These are phyloP conservation scores for Neodidymelliopsis sp. DNA, from an alignment of 2,329 filamentous ascomycete genomes.

Conservation along the genomic window DNA sequence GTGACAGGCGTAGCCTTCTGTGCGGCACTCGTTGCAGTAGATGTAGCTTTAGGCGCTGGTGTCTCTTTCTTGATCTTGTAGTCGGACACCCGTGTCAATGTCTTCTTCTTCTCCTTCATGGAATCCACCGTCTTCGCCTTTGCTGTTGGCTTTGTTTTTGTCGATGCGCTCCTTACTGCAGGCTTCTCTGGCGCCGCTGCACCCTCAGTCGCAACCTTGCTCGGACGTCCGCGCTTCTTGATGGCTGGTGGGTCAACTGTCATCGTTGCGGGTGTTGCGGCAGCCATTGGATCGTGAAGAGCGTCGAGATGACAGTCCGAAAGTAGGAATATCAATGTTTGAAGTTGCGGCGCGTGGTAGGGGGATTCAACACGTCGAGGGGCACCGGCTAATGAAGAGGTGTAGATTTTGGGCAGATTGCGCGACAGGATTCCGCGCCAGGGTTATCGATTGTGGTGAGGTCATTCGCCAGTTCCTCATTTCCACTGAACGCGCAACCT, in stretches of 20 bases:
- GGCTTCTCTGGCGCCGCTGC: conserved; percentile 25
- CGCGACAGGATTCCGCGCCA: conserved; percentile 12
- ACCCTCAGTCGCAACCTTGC: conserved; percentile 38
- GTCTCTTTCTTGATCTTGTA: conserved; percentile 21
- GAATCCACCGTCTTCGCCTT: conserved; percentile 23
- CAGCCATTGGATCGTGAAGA: conserved; percentile 6
- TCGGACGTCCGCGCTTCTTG: conserved; percentile 46
- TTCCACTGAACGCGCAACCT: conserved; percentile 9
- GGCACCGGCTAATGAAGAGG: conserved; percentile 16
- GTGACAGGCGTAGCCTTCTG: conserved; percentile 36
- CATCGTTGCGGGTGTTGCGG: conserved; percentile 20
- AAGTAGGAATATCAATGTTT: background rate
- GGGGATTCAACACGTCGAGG: conserved; percentile 25
- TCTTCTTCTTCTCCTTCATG: conserved; percentile 25
- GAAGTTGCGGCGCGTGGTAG: conserved; percentile 22
- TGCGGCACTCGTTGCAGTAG: conserved; percentile 7
- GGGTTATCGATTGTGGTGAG: conserved; percentile 2
- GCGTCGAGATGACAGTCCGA: background rate
- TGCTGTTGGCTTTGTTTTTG: conserved; percentile 26
- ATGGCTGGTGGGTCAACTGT: conserved; percentile 21
- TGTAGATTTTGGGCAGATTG: conserved; percentile 25
- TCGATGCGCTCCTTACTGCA: conserved; percentile 31
- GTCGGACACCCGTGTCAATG: conserved; percentile 16
- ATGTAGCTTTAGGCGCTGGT: conserved; percentile 23
- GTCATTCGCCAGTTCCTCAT: conserved; percentile 13